Percentiles rank a stretch among this genome's conserved stretches.
phyloP scores from a whole-genome alignment of 306 rosid species.

The Chamaecrista fasciculata region DNA sequence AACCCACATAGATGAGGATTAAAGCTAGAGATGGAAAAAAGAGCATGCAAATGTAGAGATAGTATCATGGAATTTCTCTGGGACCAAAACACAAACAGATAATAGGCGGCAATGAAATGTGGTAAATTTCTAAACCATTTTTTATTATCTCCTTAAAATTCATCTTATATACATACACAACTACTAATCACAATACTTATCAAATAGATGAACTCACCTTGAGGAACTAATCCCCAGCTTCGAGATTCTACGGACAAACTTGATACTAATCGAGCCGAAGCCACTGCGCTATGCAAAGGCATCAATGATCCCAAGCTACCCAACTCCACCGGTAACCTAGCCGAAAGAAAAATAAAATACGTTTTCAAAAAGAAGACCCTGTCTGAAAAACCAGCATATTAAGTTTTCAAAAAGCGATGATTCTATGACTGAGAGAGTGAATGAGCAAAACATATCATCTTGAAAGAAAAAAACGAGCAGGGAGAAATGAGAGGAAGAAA shows the following conservation, averaged over 20 bases:
- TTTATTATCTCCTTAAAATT: not conserved
- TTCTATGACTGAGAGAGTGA: not conserved
- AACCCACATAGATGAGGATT: not conserved
- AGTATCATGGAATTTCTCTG: not conserved
- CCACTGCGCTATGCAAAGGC: constrained; percentile 73
- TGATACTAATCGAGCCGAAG: constrained; percentile 76
- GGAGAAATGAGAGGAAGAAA: not conserved
- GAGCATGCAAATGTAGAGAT: not conserved
- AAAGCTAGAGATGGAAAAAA: not conserved
- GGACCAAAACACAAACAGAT: constrained; percentile 5
- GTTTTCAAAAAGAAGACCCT: not conserved
- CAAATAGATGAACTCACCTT: constrained; percentile 48
- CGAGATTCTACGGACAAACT: constrained; percentile 61
- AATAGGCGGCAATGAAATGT: not conserved
- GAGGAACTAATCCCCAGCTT: constrained; percentile 87
- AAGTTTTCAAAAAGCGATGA: not conserved
- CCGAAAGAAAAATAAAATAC: not conserved
- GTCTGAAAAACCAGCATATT: not conserved
- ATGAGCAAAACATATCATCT: too few relatives aligned
- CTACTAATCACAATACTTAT: not conserved
- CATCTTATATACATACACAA: not conserved
- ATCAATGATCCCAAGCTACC: constrained; percentile 63
- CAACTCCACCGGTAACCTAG: constrained; percentile 73
- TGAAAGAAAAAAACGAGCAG: too few relatives aligned
- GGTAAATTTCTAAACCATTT: not conserved